A percentile compares a stretch with the other conserved stretches of the same genome.
Evolutionary conservation across 2,329 filamentous ascomycete species (phyloP).

Genomic region (Immersiporthe knoxdaviesiana): DNA sequence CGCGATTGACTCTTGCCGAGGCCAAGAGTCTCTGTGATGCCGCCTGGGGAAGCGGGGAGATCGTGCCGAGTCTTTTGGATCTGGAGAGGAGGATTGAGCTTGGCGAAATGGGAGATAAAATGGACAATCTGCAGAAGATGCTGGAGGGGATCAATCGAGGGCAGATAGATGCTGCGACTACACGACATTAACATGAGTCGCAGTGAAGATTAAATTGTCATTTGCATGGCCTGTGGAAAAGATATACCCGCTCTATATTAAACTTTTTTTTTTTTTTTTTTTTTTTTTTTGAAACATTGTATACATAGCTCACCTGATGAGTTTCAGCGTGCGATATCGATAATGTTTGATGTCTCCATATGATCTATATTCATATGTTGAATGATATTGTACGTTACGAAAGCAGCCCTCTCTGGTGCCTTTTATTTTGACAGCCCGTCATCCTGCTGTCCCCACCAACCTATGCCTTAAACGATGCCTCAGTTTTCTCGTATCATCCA

Average conservation of each 20-base stretch:
- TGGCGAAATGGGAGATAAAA: constrained; percentile 28
- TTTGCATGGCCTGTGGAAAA: background rate
- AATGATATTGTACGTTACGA: background rate
- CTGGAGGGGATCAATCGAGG: constrained; percentile 9
- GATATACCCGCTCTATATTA: constrained; percentile 6
- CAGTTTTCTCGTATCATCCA: background rate
- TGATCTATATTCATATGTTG: background rate
- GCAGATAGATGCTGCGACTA: background rate
- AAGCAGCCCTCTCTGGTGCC: background rate
- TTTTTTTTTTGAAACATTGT: no score
- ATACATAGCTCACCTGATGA: background rate
- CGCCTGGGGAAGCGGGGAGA: constrained; percentile 40
- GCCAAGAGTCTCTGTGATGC: constrained; percentile 43
- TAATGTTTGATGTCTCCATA: background rate
- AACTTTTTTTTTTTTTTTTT: no score
- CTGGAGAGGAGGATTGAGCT: constrained; percentile 36
- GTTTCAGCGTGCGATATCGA: background rate
- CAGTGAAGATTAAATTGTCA: background rate
- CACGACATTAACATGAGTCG: background rate
- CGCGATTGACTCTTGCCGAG: constrained; percentile 38
- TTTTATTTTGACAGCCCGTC: background rate
- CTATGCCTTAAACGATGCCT: background rate
- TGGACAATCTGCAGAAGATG: constrained; percentile 24
- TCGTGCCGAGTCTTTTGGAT: constrained; percentile 38
- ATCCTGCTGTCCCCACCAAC: background rate